Evolutionary conservation across 768 basidiomycete genomes (phyloP).

Genomic region (Tulasnella sp.): DNA sequence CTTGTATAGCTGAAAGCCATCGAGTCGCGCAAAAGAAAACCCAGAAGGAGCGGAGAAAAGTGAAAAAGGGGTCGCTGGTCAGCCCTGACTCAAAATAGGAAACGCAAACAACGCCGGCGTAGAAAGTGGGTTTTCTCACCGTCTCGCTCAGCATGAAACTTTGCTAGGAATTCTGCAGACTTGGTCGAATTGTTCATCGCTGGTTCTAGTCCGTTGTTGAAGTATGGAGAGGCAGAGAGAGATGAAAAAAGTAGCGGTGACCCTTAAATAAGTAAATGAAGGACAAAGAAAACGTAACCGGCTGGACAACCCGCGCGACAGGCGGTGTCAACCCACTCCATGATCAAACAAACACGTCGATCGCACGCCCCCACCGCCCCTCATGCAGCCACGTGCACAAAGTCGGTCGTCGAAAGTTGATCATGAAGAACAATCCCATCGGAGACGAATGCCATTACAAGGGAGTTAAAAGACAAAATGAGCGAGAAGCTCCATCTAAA

Average conservation of each 20-base stretch:
- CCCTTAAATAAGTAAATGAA: neutral
- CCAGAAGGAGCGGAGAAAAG: no score
- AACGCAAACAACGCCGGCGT: neutral
- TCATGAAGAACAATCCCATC: neutral
- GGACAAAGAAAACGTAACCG: neutral
- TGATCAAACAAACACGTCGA: no score
- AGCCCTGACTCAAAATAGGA: neutral
- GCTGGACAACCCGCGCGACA: no score
- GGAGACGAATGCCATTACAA: neutral
- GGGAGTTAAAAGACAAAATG: neutral
- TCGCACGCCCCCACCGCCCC: no score
- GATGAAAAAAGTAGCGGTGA: neutral
- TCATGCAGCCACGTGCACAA: neutral
- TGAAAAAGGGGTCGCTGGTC: neutral
- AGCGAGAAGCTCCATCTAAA: neutral
- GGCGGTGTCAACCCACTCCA: no score
- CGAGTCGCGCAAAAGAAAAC: no score
- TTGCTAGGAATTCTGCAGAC: neutral
- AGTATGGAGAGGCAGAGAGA: neutral
- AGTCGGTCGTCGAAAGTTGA: neutral
- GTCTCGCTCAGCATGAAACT: neutral
- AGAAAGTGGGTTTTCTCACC: neutral
- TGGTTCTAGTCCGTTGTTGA: neutral
- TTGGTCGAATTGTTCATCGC: slow-evolving; percentile 12
- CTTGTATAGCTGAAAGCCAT: neutral